Evolutionary conservation across 768 basidiomycete genomes (phyloP), one percentile per base, ranked within the genome.

Genomic region (Hirschioporus abietinus): DNA sequence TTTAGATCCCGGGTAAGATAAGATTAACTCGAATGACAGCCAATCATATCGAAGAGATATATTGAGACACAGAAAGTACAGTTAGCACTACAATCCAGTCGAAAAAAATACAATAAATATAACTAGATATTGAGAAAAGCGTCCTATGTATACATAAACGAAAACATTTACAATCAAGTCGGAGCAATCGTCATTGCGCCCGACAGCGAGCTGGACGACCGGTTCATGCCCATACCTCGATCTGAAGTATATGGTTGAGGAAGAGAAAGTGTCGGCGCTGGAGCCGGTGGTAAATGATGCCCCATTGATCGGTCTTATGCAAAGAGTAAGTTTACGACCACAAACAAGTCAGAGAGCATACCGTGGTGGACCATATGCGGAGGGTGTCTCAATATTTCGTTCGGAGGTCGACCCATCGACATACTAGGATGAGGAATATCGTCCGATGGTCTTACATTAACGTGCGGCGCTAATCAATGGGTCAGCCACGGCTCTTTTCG

Each of bases 141-240:
- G 30, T 52, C 42, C 42, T 52, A 52, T 2, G 12, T 12, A 52
- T 52, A 52, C 42, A 52, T 15, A 52, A 52, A 20, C 35, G 7
- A 36, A 36, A 36, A 36, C 15, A 10, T 52, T 3, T 52, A 20
- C 2, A 15, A 15, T 52, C 42, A 52, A 20, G 42, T 52, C 4
- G 42, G 42, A 52, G 42, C 42, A 15, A 52, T 52, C 15, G 42
- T 52, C 42, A 52, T 52, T 52, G 42, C 42, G 42, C 42, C 42
- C 20, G 42, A 52, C 15, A 52, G 42, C 20, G 42, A 52, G 42
- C 42, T 52, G 15, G 42, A 52, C 12, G 42, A 52, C 2, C 42
- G 42, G 42, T 52, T 52, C 42, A 52, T 52, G 42, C 42, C 42
- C 42, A 52, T 52, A 52, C 42, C 42, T 52, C 42, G 42, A 52